Evolutionary conservation across 306 rosid species (phyloP).

Genomic region (Medicago ruthenica): DNA sequence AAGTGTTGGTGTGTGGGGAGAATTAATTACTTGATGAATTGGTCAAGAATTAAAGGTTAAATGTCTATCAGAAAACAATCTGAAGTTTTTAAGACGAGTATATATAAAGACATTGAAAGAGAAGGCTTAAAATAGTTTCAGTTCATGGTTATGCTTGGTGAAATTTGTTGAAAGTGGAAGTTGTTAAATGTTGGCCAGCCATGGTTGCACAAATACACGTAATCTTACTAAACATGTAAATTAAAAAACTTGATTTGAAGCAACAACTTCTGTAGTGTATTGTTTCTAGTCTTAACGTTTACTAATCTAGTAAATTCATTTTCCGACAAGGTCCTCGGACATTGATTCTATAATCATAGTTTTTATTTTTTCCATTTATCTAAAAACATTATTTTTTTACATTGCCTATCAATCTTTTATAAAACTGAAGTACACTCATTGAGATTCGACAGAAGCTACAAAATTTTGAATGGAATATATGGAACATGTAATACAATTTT

Average conservation of each 20-base stretch:
- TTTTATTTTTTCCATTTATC: background rate
- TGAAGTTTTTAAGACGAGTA: background rate
- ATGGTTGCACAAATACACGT: slow-evolving; percentile 18
- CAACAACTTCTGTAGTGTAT: slow-evolving; percentile 1
- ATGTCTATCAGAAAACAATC: slow-evolving; percentile 25
- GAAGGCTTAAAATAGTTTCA: slow-evolving; percentile 30
- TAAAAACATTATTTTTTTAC: background rate
- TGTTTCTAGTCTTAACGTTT: slow-evolving; percentile 15
- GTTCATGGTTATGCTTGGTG: slow-evolving; percentile 27
- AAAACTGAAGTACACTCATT: background rate
- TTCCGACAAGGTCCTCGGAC: background rate
- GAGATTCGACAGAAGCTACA: slow-evolving; percentile 21
- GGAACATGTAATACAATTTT: slow-evolving; percentile 23
- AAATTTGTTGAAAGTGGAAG: slow-evolving; percentile 39
- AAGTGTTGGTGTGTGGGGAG: slow-evolving; percentile 33
- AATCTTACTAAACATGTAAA: slow-evolving; percentile 16
- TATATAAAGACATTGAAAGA: slow-evolving; percentile 29
- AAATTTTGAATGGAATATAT: slow-evolving; percentile 25
- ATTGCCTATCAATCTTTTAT: background rate
- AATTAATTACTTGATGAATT: slow-evolving; percentile 7
- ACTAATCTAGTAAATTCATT: slow-evolving; percentile 6
- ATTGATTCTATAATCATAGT: slow-evolving; percentile 24
- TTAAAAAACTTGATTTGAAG: slow-evolving; percentile 5
- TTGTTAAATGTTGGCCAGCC: slow-evolving; percentile 11
- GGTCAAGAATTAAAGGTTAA: slow-evolving; percentile 22